phyloP scores from a whole-genome alignment of 1,284 basidiomycete species.

The Trichosporon asahii region DNA sequence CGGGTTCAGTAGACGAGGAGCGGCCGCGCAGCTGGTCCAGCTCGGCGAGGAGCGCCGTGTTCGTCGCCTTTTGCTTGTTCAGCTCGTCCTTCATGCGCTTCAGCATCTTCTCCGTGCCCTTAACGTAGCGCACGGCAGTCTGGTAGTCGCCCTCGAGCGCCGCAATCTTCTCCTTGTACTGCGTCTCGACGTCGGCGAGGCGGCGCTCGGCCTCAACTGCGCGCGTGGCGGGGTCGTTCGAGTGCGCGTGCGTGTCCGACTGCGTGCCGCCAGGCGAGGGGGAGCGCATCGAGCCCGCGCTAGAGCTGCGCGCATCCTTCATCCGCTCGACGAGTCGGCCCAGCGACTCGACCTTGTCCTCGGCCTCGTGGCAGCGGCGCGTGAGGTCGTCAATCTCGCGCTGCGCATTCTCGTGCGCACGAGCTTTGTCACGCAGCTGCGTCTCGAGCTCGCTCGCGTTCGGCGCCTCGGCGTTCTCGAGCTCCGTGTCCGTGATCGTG shows the following conservation, averaged over 20 bases:
- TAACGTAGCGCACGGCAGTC: conserved; percentile 54
- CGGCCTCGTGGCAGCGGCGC: conserved; percentile 67
- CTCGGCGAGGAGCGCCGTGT: conserved; percentile 72
- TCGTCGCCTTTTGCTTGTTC: conserved; percentile 79
- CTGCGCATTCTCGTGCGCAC: conserved; percentile 63
- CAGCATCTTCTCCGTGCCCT: conserved; percentile 98
- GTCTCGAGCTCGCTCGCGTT: conserved; percentile 64
- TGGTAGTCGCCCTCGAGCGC: conserved; percentile 95
- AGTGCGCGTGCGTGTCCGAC: conserved; percentile 5
- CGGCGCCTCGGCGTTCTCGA: conserved; percentile 42
- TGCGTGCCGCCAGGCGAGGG: conserved; percentile 28
- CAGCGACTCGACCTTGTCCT: conserved; percentile 64
- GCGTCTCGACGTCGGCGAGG: conserved; percentile 72
- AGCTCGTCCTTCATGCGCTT: conserved; percentile 93
- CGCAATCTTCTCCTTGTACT: conserved; percentile 61
- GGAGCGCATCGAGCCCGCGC: conserved; percentile 39
- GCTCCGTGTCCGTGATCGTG: conserved; percentile 65
- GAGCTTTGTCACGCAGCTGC: conserved; percentile 66
- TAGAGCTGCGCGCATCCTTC: conserved; percentile 55
- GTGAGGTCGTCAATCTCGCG: conserved; percentile 54
- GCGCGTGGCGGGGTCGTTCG: conserved; percentile 54
- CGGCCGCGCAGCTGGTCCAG: conserved; percentile 66
- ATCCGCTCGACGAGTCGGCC: conserved; percentile 65
- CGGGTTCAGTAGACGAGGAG: conserved; percentile 56
- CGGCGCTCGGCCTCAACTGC: conserved; percentile 60